Conservation (phyloP, 257 asterid genomes). For the Asclepias syriaca region DNA sequence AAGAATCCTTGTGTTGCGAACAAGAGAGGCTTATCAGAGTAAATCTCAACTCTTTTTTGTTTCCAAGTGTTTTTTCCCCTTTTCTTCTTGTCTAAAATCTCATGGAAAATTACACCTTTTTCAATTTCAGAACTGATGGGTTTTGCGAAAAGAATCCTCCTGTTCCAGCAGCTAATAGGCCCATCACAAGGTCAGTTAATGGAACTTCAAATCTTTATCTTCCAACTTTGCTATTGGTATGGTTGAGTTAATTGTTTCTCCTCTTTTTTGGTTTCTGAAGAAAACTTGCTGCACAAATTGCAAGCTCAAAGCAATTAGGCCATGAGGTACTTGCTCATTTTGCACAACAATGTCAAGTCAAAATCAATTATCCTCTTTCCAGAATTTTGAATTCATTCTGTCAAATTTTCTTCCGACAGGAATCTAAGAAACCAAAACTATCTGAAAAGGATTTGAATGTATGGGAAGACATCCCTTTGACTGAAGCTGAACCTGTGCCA, state of each 20-base stretch:
- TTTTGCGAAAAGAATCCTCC: slow-evolving; percentile 38
- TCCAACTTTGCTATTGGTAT: slow-evolving; percentile 18
- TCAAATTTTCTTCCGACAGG: slow-evolving; percentile 18
- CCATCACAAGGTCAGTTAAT: slow-evolving; percentile 54
- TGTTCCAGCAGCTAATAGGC: slow-evolving; percentile 47
- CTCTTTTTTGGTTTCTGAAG: slow-evolving; percentile 27
- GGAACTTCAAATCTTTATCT: slow-evolving; percentile 6
- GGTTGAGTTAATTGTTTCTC: neutral
- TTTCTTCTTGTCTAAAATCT: neutral
- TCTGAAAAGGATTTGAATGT: slow-evolving; percentile 28
- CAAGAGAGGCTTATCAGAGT: slow-evolving; percentile 72
- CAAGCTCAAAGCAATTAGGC: slow-evolving; percentile 37
- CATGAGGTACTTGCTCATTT: slow-evolving; percentile 34
- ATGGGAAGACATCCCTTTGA: slow-evolving; percentile 47
- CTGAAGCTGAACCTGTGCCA: slow-evolving; percentile 60
- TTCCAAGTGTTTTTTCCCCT: neutral
- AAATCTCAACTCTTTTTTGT: slow-evolving; percentile 24
- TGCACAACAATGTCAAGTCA: neutral
- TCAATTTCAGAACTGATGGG: slow-evolving; percentile 51
- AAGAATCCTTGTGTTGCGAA: slow-evolving; percentile 36
- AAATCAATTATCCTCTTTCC: neutral
- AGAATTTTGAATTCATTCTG: neutral
- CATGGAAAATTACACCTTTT: slow-evolving; percentile 7
- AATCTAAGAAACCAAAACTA: slow-evolving; percentile 32
- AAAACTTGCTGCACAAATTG: slow-evolving; percentile 71